These are phyloP conservation scores for Theobroma cacao DNA, from an alignment of 345 rosid species.

Conservation along the genomic window DNA sequence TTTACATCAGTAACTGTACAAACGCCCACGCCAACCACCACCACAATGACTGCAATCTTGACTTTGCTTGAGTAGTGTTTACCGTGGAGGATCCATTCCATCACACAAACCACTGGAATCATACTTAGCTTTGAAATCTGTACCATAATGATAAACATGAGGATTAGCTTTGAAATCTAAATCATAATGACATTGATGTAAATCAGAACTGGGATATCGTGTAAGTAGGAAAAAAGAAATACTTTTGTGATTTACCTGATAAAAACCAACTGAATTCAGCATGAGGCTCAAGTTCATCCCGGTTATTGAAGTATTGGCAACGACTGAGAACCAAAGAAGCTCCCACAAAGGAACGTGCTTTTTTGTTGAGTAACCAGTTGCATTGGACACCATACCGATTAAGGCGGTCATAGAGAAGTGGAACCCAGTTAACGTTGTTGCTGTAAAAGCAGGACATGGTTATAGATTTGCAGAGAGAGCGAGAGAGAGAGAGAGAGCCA, in stretches of 20 bases:
- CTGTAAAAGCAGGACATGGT: neutral
- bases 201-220: neutral
- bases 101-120: conserved; percentile 25
- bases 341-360: conserved; percentile 22
- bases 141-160: neutral
- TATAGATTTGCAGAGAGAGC: neutral
- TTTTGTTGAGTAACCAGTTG: conserved; percentile 11
- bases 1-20: conserved; percentile 25
- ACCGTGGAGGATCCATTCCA: conserved; percentile 23
- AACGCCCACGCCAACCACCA: conserved; percentile 22
- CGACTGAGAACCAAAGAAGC: conserved; percentile 24
- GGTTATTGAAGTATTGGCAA: conserved; percentile 25
- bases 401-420: conserved; percentile 20
- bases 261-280: conserved; percentile 25
- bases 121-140: conserved; percentile 25
- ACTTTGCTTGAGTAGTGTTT: conserved; percentile 18
- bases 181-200: neutral
- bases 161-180: conserved; percentile 8
- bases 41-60: conserved; percentile 19
- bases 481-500: neutral
- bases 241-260: conserved; percentile 8
- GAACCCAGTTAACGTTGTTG: conserved; percentile 21
- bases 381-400: conserved; percentile 20
- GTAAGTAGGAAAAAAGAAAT: neutral
- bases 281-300: conserved; percentile 25